These are phyloP conservation scores for Spongiforma sp. DNA, from an alignment of 1,284 basidiomycete species.

Conservation along the genomic window DNA sequence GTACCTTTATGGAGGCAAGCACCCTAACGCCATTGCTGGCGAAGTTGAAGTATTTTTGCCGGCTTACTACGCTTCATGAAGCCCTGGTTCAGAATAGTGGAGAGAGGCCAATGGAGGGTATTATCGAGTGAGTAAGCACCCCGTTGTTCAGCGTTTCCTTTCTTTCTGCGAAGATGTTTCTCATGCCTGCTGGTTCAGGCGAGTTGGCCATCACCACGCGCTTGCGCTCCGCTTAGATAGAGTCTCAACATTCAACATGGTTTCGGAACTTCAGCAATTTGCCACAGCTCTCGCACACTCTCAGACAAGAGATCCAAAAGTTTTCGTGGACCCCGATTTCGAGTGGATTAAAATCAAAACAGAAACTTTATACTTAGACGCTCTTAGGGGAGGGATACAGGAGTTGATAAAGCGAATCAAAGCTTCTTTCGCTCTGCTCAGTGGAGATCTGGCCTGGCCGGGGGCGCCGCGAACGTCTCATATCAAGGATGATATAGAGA, in stretches of 20 bases:
- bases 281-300: background rate
- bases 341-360: background rate
- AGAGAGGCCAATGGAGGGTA: background rate
- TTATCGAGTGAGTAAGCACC: background rate
- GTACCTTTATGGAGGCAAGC: slow-evolving; percentile 8
- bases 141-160: background rate
- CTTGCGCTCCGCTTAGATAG: background rate
- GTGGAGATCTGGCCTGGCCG: background rate
- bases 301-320: background rate
- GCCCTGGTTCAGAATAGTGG: background rate
- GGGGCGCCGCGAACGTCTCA: background rate
- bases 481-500: background rate
- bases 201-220: background rate
- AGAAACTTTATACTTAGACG: background rate
- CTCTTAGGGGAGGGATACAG: background rate
- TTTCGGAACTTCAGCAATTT: slow-evolving; percentile 9
- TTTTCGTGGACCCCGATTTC: slow-evolving; percentile 1
- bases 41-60: slow-evolving; percentile 18
- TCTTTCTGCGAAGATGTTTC: background rate
- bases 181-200: background rate
- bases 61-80: background rate
- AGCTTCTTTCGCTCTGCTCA: background rate
- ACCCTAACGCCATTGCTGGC: slow-evolving; percentile 4
- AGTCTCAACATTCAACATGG: background rate
- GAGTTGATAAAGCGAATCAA: background rate